Evolutionary conservation across 345 rosid species (phyloP), one percentile per base, ranked within the genome.

Genomic region (Euclidium syriacum): DNA sequence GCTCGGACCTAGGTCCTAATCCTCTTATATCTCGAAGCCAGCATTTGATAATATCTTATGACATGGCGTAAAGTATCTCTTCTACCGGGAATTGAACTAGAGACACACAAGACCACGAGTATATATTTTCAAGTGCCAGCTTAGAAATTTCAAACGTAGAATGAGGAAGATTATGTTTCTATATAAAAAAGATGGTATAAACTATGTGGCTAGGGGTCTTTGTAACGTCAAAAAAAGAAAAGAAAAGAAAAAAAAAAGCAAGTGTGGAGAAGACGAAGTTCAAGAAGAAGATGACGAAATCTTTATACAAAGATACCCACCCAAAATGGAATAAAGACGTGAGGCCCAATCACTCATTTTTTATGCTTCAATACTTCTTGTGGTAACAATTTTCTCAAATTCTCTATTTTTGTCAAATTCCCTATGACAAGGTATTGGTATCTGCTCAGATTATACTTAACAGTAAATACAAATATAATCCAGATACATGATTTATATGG

Each of bases 221-320:
- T 61, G 14, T 38, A 36, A 36, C 24, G 26, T 18, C 47, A 54
- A 42, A 4, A 34, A 33, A 52, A n/a, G 2, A 39, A 3, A 63
- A 39, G 5, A 9, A 52, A 8, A 7, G 10, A 5, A 6, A 10
- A 10, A 43, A 9, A 52, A 8, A 7, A n/a, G 4, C 3, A 10
- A 10, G 33, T 10, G 18, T 17, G 10, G n/a, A 43, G 29, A 65
- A 47, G 39, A 56, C 3, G 14, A 43, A 25, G 17, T n/a, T n/a
- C n/a, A 55, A 22, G 12, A 56, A 53, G 14, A 18, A 50, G 41
- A 59, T 30, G 54, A 60, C 60, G 22, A 42, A 32, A 51, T 23
- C 47, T 68, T 33, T 20, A 47, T 35, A 17, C n/a, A 60, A 68
- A 68, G 55, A 60, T 68, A 42, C 73, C 67, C 73, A 68, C 73